A percentile compares a stretch with the other conserved stretches of the same genome.
These are phyloP conservation scores for Kodamaea ohmeri DNA, from an alignment of 1,139 yeast species.

Conservation along the genomic window DNA sequence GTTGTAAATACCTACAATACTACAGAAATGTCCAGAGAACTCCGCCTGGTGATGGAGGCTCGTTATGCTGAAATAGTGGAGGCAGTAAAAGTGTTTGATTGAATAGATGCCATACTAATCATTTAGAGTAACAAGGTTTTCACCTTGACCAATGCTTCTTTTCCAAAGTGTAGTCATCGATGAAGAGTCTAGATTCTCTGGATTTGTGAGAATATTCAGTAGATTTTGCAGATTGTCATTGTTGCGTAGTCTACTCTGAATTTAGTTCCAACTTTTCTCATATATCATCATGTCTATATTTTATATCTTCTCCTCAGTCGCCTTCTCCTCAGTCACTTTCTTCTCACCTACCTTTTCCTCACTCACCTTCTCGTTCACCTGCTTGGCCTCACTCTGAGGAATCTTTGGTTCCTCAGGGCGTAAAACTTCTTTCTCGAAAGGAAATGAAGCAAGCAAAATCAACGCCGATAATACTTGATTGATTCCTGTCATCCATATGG, in stretches of 20 bases:
- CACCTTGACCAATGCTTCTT: too few species aligned
- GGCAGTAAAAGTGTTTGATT: not conserved
- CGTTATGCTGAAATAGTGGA: conserved; percentile 6
- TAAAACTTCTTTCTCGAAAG: conserved; percentile 7
- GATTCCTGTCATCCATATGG: conserved; percentile 47
- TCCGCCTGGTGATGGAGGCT: conserved; percentile 24
- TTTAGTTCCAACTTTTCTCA: too few species aligned
- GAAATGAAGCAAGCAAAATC: conserved; percentile 19
- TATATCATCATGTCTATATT: too few species aligned
- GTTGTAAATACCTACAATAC: conserved; percentile 25
- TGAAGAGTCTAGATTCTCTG: too few species aligned
- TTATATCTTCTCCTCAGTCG: too few species aligned
- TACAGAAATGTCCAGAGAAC: conserved; percentile 15
- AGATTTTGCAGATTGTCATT: not conserved
- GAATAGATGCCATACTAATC: too few species aligned
- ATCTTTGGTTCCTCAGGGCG: conserved; percentile 2
- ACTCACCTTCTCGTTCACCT: not conserved
- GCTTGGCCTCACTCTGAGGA: conserved; percentile 1
- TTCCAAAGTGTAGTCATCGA: too few species aligned
- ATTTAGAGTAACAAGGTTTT: not conserved
- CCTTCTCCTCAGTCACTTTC: too few species aligned
- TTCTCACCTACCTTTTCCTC: too few species aligned
- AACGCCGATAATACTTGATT: conserved; percentile 32
- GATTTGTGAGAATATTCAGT: too few species aligned
- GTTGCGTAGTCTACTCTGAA: too few species aligned